Percentiles rank a stretch among this genome's conserved stretches.
These are phyloP conservation scores for Rosellinia necatrix DNA, from an alignment of 2,329 filamentous ascomycete genomes.

Conservation along the genomic window DNA sequence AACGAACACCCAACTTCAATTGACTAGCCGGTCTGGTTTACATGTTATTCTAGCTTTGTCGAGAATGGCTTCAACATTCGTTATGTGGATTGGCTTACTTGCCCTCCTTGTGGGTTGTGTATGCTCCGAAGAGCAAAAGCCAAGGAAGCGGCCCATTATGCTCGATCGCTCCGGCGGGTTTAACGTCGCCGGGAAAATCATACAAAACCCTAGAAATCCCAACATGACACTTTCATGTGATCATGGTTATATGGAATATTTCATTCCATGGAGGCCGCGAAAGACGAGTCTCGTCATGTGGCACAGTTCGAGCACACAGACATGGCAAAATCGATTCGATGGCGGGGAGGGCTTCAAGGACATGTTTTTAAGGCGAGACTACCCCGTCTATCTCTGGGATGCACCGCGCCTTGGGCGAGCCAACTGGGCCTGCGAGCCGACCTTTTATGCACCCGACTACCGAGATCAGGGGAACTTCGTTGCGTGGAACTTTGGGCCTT, in stretches of 20 bases:
- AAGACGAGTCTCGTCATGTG: slow-evolving; percentile 45
- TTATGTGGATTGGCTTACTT: background rate
- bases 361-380: slow-evolving; percentile 44
- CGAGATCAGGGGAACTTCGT: slow-evolving; percentile 43
- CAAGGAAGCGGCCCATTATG: slow-evolving; percentile 29
- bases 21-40: background rate
- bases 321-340: slow-evolving; percentile 46
- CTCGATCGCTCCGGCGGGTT: slow-evolving; percentile 44
- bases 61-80: background rate
- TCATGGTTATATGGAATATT: slow-evolving; percentile 47
- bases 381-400: slow-evolving; percentile 47
- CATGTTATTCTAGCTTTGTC: background rate
- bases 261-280: slow-evolving; percentile 42
- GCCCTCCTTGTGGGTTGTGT: background rate
- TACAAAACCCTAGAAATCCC: slow-evolving; percentile 37
- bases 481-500: slow-evolving; percentile 45
- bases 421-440: slow-evolving; percentile 44
- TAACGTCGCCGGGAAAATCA: slow-evolving; percentile 39
- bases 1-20: background rate
- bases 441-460: slow-evolving; percentile 39
- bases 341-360: slow-evolving; percentile 47
- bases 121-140: background rate
- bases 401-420: slow-evolving; percentile 44
- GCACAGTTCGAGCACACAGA: slow-evolving; percentile 46
- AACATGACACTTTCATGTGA: slow-evolving; percentile 44